Conservation (phyloP, 2,329 filamentous ascomycete species). For the Sporothrix pallida region DNA sequence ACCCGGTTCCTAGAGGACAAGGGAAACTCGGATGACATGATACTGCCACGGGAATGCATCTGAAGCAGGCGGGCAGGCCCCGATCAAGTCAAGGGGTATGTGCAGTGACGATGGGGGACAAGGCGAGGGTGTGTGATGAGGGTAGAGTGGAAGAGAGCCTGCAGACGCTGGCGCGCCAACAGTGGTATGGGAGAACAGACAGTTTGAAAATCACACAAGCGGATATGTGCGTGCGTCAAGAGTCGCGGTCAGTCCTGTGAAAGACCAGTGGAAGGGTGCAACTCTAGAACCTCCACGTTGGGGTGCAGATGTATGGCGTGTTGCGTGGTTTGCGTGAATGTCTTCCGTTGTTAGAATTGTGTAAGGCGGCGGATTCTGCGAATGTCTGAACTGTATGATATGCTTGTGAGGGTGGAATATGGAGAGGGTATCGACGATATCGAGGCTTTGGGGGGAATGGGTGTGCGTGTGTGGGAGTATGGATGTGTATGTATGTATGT, state of each 20-base stretch:
- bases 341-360: neutral
- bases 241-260: conserved; percentile 7
- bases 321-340: neutral
- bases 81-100: neutral
- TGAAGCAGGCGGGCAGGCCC: neutral
- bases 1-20: neutral
- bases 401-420: neutral
- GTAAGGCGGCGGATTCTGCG: neutral
- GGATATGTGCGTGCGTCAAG: conserved; percentile 21
- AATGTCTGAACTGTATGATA: neutral
- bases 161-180: conserved; percentile 10
- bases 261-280: neutral
- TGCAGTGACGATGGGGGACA: neutral
- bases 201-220: conserved; percentile 17
- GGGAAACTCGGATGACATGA: neutral
- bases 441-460: conserved; percentile 23
- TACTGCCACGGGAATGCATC: conserved; percentile 1
- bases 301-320: neutral
- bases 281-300: conserved; percentile 2
- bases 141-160: neutral
- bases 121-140: neutral
- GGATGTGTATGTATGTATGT: conserved; percentile 22
- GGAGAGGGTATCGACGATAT: neutral
- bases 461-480: conserved; percentile 29
- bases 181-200: conserved; percentile 18